Conservation (phyloP, 805 yeast species). For the Nakazawaea molendinolei region DNA sequence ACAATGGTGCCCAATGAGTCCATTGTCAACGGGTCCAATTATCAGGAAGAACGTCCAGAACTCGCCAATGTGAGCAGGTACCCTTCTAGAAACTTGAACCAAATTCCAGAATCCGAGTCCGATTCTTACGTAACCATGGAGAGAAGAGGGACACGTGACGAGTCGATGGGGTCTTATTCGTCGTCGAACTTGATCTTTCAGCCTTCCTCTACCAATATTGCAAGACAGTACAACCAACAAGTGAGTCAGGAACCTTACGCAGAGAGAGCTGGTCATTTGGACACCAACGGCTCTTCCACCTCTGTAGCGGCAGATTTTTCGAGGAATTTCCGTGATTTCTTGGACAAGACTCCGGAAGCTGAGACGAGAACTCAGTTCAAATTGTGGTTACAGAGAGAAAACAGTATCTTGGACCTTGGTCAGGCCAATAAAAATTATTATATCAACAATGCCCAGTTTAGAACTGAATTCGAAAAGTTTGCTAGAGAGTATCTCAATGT, state of each 20-base stretch:
- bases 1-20: constrained; percentile 23
- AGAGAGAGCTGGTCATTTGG: neutral
- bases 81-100: neutral
- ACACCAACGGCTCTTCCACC: constrained; percentile 1
- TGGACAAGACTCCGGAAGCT: constrained; percentile 29
- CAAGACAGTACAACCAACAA: constrained; percentile 8
- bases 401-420: constrained; percentile 54
- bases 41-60: constrained; percentile 4
- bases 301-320: constrained; percentile 9
- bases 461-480: constrained; percentile 74
- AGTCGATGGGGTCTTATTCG: constrained; percentile 4
- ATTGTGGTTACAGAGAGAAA: constrained; percentile 78
- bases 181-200: constrained; percentile 15
- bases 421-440: constrained; percentile 23
- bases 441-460: constrained; percentile 37
- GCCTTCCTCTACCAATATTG: constrained; percentile 15
- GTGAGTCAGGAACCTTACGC: neutral
- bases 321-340: constrained; percentile 34
- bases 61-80: constrained; percentile 17
- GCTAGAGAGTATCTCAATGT: constrained; percentile 69
- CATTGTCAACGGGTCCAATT: constrained; percentile 2
- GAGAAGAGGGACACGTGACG: constrained; percentile 1
- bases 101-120: neutral
- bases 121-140: too few species aligned
- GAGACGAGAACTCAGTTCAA: constrained; percentile 79